These are phyloP conservation scores for Aureobasidium lini DNA, from an alignment of 2,329 filamentous ascomycete genomes.

Conservation along the genomic window DNA sequence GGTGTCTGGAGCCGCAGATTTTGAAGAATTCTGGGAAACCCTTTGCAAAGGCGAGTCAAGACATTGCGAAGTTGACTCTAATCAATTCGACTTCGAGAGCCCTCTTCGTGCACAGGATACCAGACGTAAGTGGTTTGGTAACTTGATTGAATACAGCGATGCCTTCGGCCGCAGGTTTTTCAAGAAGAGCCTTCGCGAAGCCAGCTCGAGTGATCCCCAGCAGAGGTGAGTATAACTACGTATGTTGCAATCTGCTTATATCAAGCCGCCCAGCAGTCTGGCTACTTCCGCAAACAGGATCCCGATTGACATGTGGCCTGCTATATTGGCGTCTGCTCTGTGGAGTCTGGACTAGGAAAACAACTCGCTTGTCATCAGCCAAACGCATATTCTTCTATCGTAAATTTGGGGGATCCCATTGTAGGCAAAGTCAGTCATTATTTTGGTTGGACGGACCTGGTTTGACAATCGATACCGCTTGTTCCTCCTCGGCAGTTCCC, in stretches of 20 bases:
- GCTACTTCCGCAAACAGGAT: neutral
- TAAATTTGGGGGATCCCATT: conserved; percentile 21
- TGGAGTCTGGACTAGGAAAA: conserved; percentile 17
- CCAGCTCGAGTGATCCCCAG: conserved; percentile 17
- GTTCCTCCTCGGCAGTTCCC: conserved; percentile 7
- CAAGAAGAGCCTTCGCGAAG: conserved; percentile 16
- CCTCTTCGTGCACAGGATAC: conserved; percentile 12
- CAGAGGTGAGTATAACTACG: conserved; percentile 7
- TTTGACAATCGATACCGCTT: conserved; percentile 17
- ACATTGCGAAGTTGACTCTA: conserved; percentile 18
- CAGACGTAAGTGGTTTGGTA: conserved; percentile 18
- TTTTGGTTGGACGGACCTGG: conserved; percentile 21
- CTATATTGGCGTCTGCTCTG: neutral
- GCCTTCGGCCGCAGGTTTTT: conserved; percentile 18
- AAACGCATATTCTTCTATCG: conserved; percentile 23
- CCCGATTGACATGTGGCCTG: neutral
- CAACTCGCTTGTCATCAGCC: conserved; percentile 20
- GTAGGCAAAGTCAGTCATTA: conserved; percentile 23
- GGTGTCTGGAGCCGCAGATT: neutral
- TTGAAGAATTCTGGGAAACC: conserved; percentile 16
- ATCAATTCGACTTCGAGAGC: conserved; percentile 18
- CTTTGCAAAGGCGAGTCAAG: conserved; percentile 20
- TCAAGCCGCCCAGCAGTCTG: conserved; percentile 16
- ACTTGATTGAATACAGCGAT: conserved; percentile 16
- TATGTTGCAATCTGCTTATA: conserved; percentile 17